These are phyloP conservation scores for Hymenoscyphus scutula DNA, from an alignment of 2,329 filamentous ascomycete species.

Conservation along the genomic window DNA sequence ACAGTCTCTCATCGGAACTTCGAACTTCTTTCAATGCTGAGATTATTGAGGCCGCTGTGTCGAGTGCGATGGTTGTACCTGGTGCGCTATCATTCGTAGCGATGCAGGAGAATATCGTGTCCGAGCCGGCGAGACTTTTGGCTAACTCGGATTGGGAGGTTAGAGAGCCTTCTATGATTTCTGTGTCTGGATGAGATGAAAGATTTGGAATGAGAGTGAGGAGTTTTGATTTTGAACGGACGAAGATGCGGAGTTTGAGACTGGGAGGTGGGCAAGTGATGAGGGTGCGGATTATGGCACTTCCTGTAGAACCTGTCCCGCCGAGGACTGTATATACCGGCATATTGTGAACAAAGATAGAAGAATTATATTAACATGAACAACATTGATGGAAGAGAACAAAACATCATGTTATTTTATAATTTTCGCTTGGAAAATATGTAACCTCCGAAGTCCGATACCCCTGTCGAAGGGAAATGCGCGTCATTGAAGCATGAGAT, in stretches of 20 bases:
- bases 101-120: background rate
- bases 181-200: background rate
- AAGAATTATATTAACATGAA: background rate
- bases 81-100: background rate
- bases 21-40: background rate
- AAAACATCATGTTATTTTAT: background rate
- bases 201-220: background rate
- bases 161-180: background rate
- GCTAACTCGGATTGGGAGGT: background rate
- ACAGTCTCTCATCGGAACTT: background rate
- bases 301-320: background rate
- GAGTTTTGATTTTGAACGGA: constrained; percentile 3
- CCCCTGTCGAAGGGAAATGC: background rate
- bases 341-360: background rate
- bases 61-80: background rate
- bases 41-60: background rate
- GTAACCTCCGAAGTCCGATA: background rate
- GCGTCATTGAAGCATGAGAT: background rate
- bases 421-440: background rate
- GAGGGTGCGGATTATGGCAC: background rate
- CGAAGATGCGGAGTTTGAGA: background rate
- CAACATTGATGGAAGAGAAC: background rate
- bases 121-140: background rate
- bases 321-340: background rate
- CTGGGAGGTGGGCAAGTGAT: background rate